A percentile compares a stretch with the other conserved stretches of the same genome.
These are phyloP conservation scores for Colletotrichum sp. DNA, from an alignment of 2,329 filamentous ascomycete genomes.

Conservation along the genomic window DNA sequence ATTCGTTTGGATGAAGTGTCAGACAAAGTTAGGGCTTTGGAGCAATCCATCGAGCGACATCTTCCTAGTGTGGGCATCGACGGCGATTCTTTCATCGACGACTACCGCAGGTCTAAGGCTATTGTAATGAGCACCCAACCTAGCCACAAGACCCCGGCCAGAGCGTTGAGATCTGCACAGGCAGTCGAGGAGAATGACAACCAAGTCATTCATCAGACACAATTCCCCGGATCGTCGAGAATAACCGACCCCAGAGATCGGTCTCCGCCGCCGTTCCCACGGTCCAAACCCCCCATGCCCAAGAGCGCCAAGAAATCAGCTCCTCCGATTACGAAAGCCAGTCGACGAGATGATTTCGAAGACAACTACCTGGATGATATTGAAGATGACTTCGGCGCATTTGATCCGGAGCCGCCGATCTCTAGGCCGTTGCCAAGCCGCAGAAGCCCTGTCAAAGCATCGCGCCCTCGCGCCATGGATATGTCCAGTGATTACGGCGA, in stretches of 20 bases:
- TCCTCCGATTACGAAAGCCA: neutral
- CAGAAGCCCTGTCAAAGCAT: slow-evolving; percentile 3
- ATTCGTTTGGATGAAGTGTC: slow-evolving; percentile 53
- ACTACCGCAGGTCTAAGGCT: slow-evolving; percentile 27
- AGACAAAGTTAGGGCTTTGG: slow-evolving; percentile 43
- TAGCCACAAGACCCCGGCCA: slow-evolving; percentile 24
- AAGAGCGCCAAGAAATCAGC: neutral
- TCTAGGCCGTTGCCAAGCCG: neutral
- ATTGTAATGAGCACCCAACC: slow-evolving; percentile 28
- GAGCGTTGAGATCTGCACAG: neutral
- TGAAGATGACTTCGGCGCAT: slow-evolving; percentile 19
- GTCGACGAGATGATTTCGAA: slow-evolving; percentile 33
- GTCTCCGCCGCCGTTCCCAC: slow-evolving; percentile 24
- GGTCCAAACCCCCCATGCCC: neutral
- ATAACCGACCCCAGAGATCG: slow-evolving; percentile 11
- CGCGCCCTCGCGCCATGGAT: slow-evolving; percentile 28
- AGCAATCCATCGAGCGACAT: slow-evolving; percentile 43
- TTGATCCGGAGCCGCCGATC: neutral
- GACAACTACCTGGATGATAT: slow-evolving; percentile 32
- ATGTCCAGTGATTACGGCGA: slow-evolving; percentile 53
- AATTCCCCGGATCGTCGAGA: slow-evolving; percentile 36
- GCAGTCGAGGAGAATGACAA: slow-evolving; percentile 37
- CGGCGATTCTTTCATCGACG: slow-evolving; percentile 41
- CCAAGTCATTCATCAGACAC: slow-evolving; percentile 59
- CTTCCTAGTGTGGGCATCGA: slow-evolving; percentile 53